Evolutionary conservation across 495 filamentous ascomycete genomes (phyloP).

Genomic region (Penicillium alfredii): DNA sequence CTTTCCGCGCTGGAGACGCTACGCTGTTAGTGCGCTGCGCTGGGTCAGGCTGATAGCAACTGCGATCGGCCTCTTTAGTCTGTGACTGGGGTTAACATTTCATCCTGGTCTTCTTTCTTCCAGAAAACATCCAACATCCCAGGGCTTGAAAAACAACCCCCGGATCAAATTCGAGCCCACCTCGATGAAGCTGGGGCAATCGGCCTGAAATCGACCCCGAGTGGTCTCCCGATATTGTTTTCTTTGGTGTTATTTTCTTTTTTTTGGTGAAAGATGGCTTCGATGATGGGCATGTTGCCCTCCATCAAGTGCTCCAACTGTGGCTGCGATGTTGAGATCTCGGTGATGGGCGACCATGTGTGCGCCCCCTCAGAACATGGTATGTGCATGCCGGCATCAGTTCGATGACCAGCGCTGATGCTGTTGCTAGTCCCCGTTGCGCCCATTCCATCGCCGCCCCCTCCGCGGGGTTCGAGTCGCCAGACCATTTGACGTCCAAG

Average conservation of each 20-base stretch:
- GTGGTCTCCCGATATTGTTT: conserved; percentile 1
- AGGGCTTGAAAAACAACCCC: no score
- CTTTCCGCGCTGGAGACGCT: conserved; percentile 21
- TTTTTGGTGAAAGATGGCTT: conserved; percentile 14
- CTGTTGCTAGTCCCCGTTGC: conserved; percentile 15
- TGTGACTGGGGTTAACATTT: no score
- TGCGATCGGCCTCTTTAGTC: conserved; percentile 9
- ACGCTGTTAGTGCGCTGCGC: conserved; percentile 13
- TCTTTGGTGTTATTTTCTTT: neutral
- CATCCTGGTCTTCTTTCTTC: neutral
- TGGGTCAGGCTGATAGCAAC: conserved; percentile 3
- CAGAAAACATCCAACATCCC: no score
- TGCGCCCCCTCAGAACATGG: conserved; percentile 39
- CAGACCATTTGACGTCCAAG: conserved; percentile 19
- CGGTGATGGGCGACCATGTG: conserved; percentile 85
- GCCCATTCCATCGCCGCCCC: conserved; percentile 37
- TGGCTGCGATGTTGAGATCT: conserved; percentile 77
- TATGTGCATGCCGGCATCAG: conserved; percentile 1
- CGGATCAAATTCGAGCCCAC: neutral
- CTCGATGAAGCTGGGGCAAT: conserved; percentile 9
- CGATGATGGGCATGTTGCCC: conserved; percentile 62
- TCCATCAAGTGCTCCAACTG: conserved; percentile 95
- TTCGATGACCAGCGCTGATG: conserved; percentile 1
- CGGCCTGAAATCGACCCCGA: conserved; percentile 11
- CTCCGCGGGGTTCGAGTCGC: conserved; percentile 20